Evolutionary conservation across 352 stramenopile genomes (phyloP), one percentile per base, ranked within the genome.

Genomic region (Pythium aristosporum): DNA sequence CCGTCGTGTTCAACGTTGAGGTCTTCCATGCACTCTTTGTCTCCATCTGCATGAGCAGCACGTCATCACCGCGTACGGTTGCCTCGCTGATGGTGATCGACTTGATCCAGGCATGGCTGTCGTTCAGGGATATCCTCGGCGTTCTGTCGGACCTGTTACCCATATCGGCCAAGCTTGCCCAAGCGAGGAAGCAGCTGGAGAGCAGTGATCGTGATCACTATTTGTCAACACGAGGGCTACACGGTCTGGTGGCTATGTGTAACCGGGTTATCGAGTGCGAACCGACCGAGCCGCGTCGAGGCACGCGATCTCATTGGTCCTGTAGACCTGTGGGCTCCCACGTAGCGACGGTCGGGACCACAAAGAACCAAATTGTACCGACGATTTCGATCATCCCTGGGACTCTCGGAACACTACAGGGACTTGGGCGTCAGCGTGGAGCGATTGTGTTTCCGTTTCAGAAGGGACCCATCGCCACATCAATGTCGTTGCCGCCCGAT

Each of bases 21-120:
- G 18, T 69, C 6, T 69, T 73, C 56, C 64, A 69, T 34, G 34
- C 66, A 15, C 54, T 73, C 4, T 73, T 67, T 43, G 44, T 73
- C 2, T 37, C 67, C 7, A 41, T 54, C 13, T 67, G 50, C 12
- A 63, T 73, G 32, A 51, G 65, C 32, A 49, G 9, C 21, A 41
- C 59, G 25, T 54, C 46, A n/a, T 52, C 65, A 7, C 21, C n/a
- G 1, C 48, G 39, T 2, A 68, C 61, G 15, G 43, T 57, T 0
- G 4, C 57, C 25, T 42, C 30, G 4, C 43, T 62, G 0, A 61
- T 68, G 51, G 8, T 21, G 10, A 42, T 68, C 5, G 61, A 68
- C 25, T 32, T 50, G 21, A 20, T 57, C 6, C 51, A 68, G 20
- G 51, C 46, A 20, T 61, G 42, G 42, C 32, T 57, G 2, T 41